phyloP scores from a whole-genome alignment of 73 alveolate genomes.

The Paraurostyla sp. region DNA sequence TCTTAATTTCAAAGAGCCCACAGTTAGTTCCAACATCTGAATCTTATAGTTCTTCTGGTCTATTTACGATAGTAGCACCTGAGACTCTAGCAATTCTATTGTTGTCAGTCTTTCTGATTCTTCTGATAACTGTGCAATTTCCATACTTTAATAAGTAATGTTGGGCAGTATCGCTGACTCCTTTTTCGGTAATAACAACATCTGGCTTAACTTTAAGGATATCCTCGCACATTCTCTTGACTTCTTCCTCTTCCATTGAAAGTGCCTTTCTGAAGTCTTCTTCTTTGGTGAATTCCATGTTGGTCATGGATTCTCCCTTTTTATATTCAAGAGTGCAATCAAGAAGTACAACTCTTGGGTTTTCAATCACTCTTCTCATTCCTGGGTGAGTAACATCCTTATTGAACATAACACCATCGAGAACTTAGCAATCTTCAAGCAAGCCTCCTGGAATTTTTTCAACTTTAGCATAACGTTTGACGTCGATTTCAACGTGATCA shows the following conservation, averaged over 20 bases:
- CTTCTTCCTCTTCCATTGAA: constrained; percentile 96
- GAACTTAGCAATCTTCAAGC: constrained; percentile 74
- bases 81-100: constrained; percentile 95
- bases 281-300: constrained; percentile 98
- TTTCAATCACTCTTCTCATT: constrained; percentile 94
- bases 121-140: constrained; percentile 95
- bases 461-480: constrained; percentile 87
- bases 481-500: constrained; percentile 88
- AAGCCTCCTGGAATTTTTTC: constrained; percentile 82
- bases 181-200: constrained; percentile 99
- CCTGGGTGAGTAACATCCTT: constrained; percentile 99
- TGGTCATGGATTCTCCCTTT: constrained; percentile 99
- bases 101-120: constrained; percentile 98
- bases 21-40: constrained; percentile 94
- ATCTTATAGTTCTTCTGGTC: constrained; percentile 96
- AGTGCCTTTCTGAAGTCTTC: constrained; percentile 95
- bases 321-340: constrained; percentile 99
- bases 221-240: constrained; percentile 94
- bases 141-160: constrained; percentile 92
- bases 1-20: constrained; percentile 94
- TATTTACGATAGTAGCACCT: constrained; percentile 97
- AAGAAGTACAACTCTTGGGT: constrained; percentile 98
- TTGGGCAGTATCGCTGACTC: constrained; percentile 94
- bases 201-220: constrained; percentile 96
- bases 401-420: constrained; percentile 99